A percentile compares a stretch with the other conserved stretches of the same genome.
Evolutionary conservation across 441 rosid species (phyloP).

Genomic region (Mallotus repandus): DNA sequence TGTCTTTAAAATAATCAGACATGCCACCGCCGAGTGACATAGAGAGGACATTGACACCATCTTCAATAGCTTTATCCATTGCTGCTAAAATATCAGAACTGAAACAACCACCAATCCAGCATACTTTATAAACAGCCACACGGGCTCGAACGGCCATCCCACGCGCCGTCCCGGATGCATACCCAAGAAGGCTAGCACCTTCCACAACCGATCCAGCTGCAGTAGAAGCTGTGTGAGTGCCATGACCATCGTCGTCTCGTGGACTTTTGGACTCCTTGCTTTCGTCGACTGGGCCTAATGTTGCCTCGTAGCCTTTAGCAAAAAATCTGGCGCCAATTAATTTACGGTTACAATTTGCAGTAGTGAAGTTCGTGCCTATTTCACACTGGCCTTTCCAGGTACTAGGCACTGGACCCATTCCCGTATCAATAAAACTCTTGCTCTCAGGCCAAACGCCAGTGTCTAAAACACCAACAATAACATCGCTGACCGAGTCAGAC

Average conservation of each 20-base stretch:
- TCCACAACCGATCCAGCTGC: constrained; percentile 54
- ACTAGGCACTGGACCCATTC: constrained; percentile 52
- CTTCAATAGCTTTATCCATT: constrained; percentile 63
- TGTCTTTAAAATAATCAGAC: constrained; percentile 59
- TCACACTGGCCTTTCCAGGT: constrained; percentile 67
- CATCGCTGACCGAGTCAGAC: constrained; percentile 39
- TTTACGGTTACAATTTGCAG: constrained; percentile 50
- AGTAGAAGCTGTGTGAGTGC: constrained; percentile 86
- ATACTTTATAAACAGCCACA: constrained; percentile 76
- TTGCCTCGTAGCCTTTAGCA: constrained; percentile 55
- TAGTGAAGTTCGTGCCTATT: constrained; percentile 51
- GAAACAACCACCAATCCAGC: constrained; percentile 79
- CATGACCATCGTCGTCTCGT: constrained; percentile 77
- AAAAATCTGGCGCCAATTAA: constrained; percentile 70
- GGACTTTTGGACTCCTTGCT: constrained; percentile 64
- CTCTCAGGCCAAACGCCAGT: constrained; percentile 84
- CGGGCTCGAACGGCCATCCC: constrained; percentile 84
- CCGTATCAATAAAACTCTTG: constrained; percentile 54
- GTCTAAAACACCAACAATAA: constrained; percentile 64
- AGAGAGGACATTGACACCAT: constrained; percentile 77
- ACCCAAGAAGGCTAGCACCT: constrained; percentile 62
- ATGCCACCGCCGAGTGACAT: constrained; percentile 75
- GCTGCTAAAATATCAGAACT: constrained; percentile 85
- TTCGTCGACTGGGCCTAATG: constrained; percentile 57
- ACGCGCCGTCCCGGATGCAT: constrained; percentile 70